Evolutionary conservation across 176 grass and related monocot genomes (phyloP).

Genomic region (Aegilops sharonensis): DNA sequence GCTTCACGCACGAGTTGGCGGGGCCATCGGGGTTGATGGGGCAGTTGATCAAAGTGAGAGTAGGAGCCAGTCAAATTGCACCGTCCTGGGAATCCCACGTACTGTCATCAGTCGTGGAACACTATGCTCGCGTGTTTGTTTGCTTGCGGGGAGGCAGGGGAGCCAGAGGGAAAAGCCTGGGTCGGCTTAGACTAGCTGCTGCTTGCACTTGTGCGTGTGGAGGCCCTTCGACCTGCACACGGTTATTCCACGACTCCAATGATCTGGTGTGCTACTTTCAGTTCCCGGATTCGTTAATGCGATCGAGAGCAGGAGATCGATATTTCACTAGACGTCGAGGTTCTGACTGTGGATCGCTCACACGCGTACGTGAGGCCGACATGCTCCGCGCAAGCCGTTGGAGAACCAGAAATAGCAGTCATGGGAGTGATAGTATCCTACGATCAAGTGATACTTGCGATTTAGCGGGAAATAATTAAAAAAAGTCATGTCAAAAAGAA

Average conservation of each 20-base stretch:
- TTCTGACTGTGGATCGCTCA: not conserved
- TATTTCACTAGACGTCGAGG: not conserved
- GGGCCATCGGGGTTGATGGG: not conserved
- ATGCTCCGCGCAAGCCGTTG: not conserved
- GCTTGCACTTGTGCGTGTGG: constrained; percentile 26
- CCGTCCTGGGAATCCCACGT: not conserved
- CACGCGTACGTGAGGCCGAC: not conserved
- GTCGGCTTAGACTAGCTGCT: not conserved
- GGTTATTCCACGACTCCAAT: not conserved
- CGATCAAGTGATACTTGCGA: not conserved
- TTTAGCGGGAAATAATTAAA: not conserved
- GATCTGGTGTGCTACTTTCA: not conserved
- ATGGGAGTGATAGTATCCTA: not conserved
- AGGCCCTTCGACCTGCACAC: not conserved
- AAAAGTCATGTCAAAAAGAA: no score
- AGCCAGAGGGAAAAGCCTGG: constrained; percentile 38
- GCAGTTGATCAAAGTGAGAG: not conserved
- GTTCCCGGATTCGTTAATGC: not conserved
- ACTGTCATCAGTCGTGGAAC: constrained; percentile 21
- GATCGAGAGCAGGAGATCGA: not conserved
- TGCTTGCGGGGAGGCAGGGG: constrained; percentile 7
- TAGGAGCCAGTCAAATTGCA: constrained; percentile 40
- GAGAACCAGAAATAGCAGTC: not conserved
- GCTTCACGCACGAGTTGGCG: not conserved
- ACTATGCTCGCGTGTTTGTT: constrained; percentile 18